Conservation (phyloP, 2,329 filamentous ascomycete species). For the Falciphora oryzae region DNA sequence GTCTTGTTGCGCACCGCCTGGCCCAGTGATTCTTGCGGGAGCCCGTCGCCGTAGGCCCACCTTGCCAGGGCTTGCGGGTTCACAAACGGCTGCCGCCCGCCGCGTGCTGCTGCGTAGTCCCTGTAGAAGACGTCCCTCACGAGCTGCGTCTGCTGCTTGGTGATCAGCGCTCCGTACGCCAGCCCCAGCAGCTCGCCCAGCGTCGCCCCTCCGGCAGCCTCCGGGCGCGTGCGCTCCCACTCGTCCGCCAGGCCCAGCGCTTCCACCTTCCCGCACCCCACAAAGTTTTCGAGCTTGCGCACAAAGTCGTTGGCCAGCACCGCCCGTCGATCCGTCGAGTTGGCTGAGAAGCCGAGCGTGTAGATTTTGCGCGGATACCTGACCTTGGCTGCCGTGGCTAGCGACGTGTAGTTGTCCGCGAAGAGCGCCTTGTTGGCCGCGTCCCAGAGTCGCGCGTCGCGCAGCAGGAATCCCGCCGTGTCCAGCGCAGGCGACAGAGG, state of each 20-base stretch:
- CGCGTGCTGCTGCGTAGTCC: conserved; percentile 31
- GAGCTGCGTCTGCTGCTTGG: conserved; percentile 30
- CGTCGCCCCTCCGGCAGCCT: conserved; percentile 12
- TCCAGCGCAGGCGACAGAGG: conserved; percentile 36
- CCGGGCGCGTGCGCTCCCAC: conserved; percentile 23
- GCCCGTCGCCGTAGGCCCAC: conserved; percentile 30
- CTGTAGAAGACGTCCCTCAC: conserved; percentile 33
- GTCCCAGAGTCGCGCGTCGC: conserved; percentile 31
- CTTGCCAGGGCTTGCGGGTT: conserved; percentile 29
- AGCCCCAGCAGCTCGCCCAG: conserved; percentile 23
- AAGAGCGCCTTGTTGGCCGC: conserved; percentile 26
- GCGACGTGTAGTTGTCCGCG: conserved; percentile 26
- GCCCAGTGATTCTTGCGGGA: conserved; percentile 20
- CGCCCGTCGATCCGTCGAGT: conserved; percentile 13
- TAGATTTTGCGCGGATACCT: conserved; percentile 26
- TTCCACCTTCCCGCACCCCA: conserved; percentile 16
- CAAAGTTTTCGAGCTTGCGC: conserved; percentile 21
- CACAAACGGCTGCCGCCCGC: conserved; percentile 30
- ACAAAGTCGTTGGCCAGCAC: conserved; percentile 23
- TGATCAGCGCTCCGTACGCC: conserved; percentile 31
- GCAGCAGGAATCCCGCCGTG: conserved; percentile 36
- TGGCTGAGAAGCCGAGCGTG: conserved; percentile 23
- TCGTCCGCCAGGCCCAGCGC: conserved; percentile 18
- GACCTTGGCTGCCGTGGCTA: conserved; percentile 13
- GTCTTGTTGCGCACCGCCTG: conserved; percentile 44